Conservation (phyloP, 176 grass and related monocot species). For the Eragrostis curvula region DNA sequence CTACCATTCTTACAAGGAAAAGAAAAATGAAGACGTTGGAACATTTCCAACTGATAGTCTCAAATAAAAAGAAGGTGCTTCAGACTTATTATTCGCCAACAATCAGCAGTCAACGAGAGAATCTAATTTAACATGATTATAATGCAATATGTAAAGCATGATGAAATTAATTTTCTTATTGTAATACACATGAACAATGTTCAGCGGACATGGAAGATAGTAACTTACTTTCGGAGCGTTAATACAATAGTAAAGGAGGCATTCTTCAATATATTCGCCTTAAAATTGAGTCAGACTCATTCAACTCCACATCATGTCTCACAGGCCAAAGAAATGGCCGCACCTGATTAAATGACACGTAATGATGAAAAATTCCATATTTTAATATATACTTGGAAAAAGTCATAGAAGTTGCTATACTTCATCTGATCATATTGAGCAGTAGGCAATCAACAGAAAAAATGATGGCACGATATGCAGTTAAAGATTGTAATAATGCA, state of each 20-base stretch:
- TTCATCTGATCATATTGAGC: background rate
- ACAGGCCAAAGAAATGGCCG: background rate
- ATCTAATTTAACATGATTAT: background rate
- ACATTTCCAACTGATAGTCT: no score
- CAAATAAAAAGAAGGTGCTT: no score
- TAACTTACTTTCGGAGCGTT: background rate
- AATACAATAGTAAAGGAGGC: background rate
- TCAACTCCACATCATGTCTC: background rate
- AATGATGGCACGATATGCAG: no score
- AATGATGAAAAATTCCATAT: background rate
- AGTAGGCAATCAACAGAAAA: background rate
- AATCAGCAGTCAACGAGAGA: background rate
- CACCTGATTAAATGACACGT: background rate
- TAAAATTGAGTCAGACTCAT: background rate
- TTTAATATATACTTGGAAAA: background rate
- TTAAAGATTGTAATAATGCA: no score
- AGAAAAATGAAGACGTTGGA: background rate
- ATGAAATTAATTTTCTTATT: background rate
- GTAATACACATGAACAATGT: background rate
- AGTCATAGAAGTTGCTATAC: background rate
- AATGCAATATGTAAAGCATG: conserved; percentile 23
- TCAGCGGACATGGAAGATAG: background rate
- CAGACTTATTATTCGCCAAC: background rate
- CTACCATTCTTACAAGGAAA: background rate
- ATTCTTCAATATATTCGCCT: no score